A percentile compares a stretch with the other conserved stretches of the same genome.
Conservation (phyloP, 106 monocot species). For the Platanthera zijinensis region DNA sequence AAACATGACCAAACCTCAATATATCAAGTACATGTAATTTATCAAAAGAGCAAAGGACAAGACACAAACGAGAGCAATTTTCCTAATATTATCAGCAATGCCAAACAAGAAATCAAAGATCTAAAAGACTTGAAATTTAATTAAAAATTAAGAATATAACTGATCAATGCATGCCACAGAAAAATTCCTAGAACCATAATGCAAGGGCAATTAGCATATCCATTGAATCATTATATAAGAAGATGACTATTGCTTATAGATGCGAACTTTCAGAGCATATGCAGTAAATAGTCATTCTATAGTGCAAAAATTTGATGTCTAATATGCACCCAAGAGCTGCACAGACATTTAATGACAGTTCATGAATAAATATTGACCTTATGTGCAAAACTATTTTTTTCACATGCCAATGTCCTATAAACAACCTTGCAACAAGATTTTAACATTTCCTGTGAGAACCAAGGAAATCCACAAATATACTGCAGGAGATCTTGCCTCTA, state of each 20-base stretch:
- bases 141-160: background rate
- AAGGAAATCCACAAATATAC: background rate
- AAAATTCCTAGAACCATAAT: background rate
- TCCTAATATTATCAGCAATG: too few species aligned
- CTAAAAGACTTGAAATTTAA: background rate
- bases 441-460: background rate
- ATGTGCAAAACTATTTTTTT: background rate
- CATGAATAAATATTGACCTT: background rate
- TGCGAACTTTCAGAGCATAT: background rate
- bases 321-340: background rate
- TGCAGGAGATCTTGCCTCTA: background rate
- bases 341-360: background rate
- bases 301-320: background rate
- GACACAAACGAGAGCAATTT: too few species aligned
- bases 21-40: background rate
- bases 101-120: background rate
- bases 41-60: background rate
- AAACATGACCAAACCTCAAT: background rate
- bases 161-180: background rate
- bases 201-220: background rate
- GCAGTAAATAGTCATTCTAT: background rate
- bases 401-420: background rate
- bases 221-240: background rate
- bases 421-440: background rate
- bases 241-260: background rate